phyloP scores from a whole-genome alignment of 2,329 filamentous ascomycete species.

The Beauveria sp. region DNA sequence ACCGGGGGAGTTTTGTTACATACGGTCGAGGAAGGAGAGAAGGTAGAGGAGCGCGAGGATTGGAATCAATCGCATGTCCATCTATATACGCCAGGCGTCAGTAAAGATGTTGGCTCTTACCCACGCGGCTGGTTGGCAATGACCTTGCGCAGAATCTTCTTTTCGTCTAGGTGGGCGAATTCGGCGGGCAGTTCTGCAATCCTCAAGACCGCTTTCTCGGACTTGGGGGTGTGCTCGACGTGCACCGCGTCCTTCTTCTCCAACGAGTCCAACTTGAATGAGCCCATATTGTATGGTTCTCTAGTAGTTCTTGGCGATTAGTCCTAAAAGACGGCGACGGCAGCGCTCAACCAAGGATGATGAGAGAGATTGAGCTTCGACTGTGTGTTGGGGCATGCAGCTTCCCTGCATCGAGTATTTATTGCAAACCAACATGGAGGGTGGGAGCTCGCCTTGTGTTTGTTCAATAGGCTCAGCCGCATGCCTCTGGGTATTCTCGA shows the following conservation, averaged over 20 bases:
- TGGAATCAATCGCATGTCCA: constrained; percentile 39
- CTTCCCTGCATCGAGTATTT: too few species aligned
- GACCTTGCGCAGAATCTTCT: constrained; percentile 43
- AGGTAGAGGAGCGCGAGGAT: constrained; percentile 57
- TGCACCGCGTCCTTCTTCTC: not conserved
- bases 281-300: not conserved
- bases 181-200: not conserved
- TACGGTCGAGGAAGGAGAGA: constrained; percentile 53
- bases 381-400: too few species aligned
- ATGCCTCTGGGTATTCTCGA: too few species aligned
- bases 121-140: not conserved
- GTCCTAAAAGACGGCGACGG: too few species aligned
- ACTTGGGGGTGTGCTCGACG: not conserved
- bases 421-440: too few species aligned
- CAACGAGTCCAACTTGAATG: not conserved
- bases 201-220: not conserved
- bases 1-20: not conserved
- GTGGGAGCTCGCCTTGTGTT: too few species aligned
- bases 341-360: not conserved
- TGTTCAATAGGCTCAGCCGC: too few species aligned
- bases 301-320: not conserved
- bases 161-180: constrained; percentile 38
- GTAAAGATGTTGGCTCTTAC: not conserved
- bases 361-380: not conserved
- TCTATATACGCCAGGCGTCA: constrained; percentile 19